phyloP scores from a whole-genome alignment of 1,284 basidiomycete genomes.

The Microbotryum silenes-acaulis region DNA sequence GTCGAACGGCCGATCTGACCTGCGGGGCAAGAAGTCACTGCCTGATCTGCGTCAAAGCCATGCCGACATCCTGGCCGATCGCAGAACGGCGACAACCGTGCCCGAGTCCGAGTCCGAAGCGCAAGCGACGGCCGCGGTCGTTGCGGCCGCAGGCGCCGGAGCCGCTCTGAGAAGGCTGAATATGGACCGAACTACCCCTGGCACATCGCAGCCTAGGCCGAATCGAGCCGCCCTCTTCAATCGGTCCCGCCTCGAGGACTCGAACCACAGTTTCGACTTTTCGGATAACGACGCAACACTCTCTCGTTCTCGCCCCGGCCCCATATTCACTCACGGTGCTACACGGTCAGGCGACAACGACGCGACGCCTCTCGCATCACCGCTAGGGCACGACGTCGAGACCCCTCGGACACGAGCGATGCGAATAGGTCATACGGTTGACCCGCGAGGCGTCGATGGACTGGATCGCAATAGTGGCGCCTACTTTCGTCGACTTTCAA shows the following conservation, averaged over 20 bases:
- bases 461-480: slow-evolving; percentile 63
- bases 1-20: neutral
- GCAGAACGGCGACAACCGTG: slow-evolving; percentile 9
- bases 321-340: slow-evolving; percentile 26
- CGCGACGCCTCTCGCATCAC: too few species aligned
- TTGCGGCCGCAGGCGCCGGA: neutral
- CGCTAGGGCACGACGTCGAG: too few species aligned
- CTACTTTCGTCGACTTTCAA: slow-evolving; percentile 80
- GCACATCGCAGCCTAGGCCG: neutral
- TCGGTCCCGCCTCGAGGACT: neutral
- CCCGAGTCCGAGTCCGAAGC: slow-evolving; percentile 6
- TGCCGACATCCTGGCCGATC: slow-evolving; percentile 39
- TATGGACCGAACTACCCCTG: too few species aligned
- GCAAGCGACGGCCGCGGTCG: slow-evolving; percentile 1
- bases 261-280: too few species aligned
- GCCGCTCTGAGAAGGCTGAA: too few species aligned
- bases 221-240: neutral
- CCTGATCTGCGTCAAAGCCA: slow-evolving; percentile 67
- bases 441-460: slow-evolving; percentile 51
- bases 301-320: too few species aligned
- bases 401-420: too few species aligned
- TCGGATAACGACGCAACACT: too few species aligned
- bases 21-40: slow-evolving; percentile 64
- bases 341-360: slow-evolving; percentile 48
- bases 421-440: too few species aligned